Evolutionary conservation across 1,284 basidiomycete species (phyloP).

Genomic region (Tylopilus sp.): DNA sequence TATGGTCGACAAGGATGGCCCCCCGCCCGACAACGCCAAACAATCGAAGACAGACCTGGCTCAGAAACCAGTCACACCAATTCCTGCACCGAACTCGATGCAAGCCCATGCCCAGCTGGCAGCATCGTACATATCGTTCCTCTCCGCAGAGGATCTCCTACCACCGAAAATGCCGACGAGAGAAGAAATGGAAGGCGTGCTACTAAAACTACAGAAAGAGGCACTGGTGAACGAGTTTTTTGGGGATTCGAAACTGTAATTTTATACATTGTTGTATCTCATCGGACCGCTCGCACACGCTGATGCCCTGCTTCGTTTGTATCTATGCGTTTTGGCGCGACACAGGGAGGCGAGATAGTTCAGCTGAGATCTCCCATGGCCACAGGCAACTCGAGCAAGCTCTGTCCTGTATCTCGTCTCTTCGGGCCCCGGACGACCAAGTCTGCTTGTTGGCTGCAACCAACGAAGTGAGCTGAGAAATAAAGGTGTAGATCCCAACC

Average conservation of each 20-base stretch:
- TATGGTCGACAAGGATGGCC: constrained; percentile 21
- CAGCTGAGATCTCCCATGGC: constrained; percentile 15
- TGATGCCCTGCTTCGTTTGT: neutral
- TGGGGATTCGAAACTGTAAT: constrained; percentile 32
- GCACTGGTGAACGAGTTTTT: constrained; percentile 80
- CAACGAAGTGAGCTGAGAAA: constrained; percentile 9
- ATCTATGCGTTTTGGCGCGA: neutral
- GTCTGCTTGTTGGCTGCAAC: constrained; percentile 62
- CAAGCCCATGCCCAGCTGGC: constrained; percentile 52
- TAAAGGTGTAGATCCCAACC: neutral
- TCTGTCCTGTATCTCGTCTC: constrained; percentile 24
- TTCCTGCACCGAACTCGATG: constrained; percentile 29
- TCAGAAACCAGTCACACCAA: constrained; percentile 10
- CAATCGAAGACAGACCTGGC: constrained; percentile 16
- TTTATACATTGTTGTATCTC: constrained; percentile 15
- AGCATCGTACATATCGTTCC: constrained; percentile 70
- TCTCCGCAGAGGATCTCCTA: constrained; percentile 66
- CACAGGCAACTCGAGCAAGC: constrained; percentile 17
- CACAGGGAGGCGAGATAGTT: neutral
- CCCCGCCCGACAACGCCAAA: constrained; percentile 19
- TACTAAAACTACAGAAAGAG: constrained; percentile 77
- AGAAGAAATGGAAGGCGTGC: constrained; percentile 74
- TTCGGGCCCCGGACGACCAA: constrained; percentile 50
- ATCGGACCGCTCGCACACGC: neutral
- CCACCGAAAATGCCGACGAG: constrained; percentile 71